These are phyloP conservation scores for Entomortierella chlamydospora DNA, from an alignment of 192 early-diverging fungal genomes.

Conservation along the genomic window DNA sequence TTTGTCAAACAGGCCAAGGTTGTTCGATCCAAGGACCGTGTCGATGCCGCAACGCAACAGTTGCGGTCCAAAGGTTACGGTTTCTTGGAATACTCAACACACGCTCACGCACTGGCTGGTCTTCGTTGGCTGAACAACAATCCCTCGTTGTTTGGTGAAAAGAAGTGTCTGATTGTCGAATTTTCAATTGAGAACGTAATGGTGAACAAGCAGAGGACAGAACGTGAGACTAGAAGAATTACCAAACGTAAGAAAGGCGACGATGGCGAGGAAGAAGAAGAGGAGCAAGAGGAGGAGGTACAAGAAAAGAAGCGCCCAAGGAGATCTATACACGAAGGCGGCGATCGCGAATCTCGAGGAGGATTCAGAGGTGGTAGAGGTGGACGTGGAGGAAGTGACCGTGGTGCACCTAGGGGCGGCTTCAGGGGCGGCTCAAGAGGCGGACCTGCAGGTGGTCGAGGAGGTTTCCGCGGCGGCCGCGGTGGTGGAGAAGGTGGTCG, in stretches of 20 bases:
- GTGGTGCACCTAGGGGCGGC: constrained; percentile 23
- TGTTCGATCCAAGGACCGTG: constrained; percentile 78
- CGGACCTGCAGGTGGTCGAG: constrained; percentile 23
- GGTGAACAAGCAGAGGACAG: constrained; percentile 75
- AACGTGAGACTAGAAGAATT: constrained; percentile 35
- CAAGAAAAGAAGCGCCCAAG: constrained; percentile 32
- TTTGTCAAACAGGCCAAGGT: constrained; percentile 84
- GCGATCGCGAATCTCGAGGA: constrained; percentile 7
- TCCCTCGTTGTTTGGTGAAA: constrained; percentile 71
- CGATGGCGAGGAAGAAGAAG: constrained; percentile 18
- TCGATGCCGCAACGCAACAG: constrained; percentile 78
- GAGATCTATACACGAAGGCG: constrained; percentile 44
- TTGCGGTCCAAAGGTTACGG: constrained; percentile 88
- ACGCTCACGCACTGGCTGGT: constrained; percentile 93
- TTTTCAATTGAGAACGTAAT: constrained; percentile 92
- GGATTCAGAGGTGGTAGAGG: constrained; percentile 30
- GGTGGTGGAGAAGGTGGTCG: constrained; percentile 12
- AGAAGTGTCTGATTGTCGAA: constrained; percentile 85
- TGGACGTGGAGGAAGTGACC: constrained; percentile 16
- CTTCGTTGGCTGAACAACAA: constrained; percentile 92
- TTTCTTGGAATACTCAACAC: constrained; percentile 90
- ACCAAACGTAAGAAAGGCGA: constrained; percentile 33
- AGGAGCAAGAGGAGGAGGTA: constrained; percentile 9
- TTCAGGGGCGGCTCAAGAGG: constrained; percentile 17
- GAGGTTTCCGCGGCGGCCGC: constrained; percentile 29